A percentile compares a stretch with the other conserved stretches of the same genome.
phyloP scores from a whole-genome alignment of 1,139 yeast genomes.

The Hyphopichia burtonii region DNA sequence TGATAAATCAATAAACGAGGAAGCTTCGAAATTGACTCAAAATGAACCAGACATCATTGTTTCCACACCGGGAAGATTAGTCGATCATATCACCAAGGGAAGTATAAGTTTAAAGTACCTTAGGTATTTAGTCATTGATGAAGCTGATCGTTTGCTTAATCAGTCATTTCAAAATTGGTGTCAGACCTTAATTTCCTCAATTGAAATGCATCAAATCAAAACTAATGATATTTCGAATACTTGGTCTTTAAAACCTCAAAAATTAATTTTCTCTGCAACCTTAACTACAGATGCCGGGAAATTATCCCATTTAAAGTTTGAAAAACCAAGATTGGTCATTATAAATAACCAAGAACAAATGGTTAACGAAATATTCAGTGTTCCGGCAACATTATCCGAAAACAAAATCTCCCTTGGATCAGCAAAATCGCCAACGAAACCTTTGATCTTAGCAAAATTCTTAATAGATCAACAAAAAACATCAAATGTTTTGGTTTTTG shows the following conservation, averaged over 20 bases:
- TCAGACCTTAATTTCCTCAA: slow-evolving; percentile 53
- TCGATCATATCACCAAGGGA: slow-evolving; percentile 66
- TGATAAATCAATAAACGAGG: slow-evolving; percentile 65
- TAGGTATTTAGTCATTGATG: slow-evolving; percentile 80
- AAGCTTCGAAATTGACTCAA: slow-evolving; percentile 46
- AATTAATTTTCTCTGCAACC: slow-evolving; percentile 89
- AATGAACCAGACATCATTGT: slow-evolving; percentile 75
- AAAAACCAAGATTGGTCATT: slow-evolving; percentile 68
- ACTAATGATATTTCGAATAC: slow-evolving; percentile 19
- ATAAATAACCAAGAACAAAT: slow-evolving; percentile 57
- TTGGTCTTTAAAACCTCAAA: slow-evolving; percentile 40
- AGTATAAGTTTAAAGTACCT: slow-evolving; percentile 47
- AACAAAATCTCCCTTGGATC: slow-evolving; percentile 49
- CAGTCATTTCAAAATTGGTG: slow-evolving; percentile 97
- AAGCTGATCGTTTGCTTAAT: slow-evolving; percentile 87
- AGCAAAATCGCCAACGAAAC: slow-evolving; percentile 65
- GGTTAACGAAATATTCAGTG: slow-evolving; percentile 51
- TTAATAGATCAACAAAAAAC: slow-evolving; percentile 33
- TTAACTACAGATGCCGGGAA: slow-evolving; percentile 91
- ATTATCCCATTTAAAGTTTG: slow-evolving; percentile 65
- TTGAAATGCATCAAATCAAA: slow-evolving; percentile 31
- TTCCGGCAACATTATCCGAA: slow-evolving; percentile 60
- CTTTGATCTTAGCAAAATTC: slow-evolving; percentile 63
- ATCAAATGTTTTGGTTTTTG: slow-evolving; percentile 59
- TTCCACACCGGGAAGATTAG: slow-evolving; percentile 91